Evolutionary conservation across 257 asterid species (phyloP).

Genomic region (Pogostemon cablin): DNA sequence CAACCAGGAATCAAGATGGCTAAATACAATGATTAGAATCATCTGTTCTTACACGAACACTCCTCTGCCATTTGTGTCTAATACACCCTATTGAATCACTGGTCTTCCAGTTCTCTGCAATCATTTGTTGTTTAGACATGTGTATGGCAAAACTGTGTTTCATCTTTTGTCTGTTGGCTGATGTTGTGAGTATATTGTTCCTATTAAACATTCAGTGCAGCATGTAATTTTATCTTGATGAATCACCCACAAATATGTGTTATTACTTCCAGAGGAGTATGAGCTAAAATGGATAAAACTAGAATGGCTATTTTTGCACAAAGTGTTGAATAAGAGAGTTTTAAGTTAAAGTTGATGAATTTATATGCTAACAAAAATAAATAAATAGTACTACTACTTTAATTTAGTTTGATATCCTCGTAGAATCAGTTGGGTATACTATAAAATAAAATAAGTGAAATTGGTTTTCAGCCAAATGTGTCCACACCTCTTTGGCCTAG

Average conservation of each 20-base stretch:
- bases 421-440: neutral
- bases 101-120: neutral
- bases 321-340: too few relatives aligned
- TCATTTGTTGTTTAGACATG: neutral
- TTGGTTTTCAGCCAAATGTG: neutral
- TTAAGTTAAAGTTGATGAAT: too few relatives aligned
- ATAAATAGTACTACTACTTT: too few relatives aligned
- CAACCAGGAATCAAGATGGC: slow-evolving; percentile 19
- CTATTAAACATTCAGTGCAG: slow-evolving; percentile 1
- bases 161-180: neutral
- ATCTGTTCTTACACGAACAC: neutral
- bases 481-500: neutral
- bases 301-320: too few relatives aligned
- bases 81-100: neutral
- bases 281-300: too few relatives aligned
- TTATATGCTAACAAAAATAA: too few relatives aligned
- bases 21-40: neutral
- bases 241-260: neutral
- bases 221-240: neutral
- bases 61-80: neutral
- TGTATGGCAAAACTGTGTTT: neutral
- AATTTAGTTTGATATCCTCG: neutral
- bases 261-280: too few relatives aligned
- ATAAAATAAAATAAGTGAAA: too few relatives aligned
- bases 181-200: neutral